Conservation (phyloP, 1,284 basidiomycete species). For the Cutaneotrichosporon arboriforme region DNA sequence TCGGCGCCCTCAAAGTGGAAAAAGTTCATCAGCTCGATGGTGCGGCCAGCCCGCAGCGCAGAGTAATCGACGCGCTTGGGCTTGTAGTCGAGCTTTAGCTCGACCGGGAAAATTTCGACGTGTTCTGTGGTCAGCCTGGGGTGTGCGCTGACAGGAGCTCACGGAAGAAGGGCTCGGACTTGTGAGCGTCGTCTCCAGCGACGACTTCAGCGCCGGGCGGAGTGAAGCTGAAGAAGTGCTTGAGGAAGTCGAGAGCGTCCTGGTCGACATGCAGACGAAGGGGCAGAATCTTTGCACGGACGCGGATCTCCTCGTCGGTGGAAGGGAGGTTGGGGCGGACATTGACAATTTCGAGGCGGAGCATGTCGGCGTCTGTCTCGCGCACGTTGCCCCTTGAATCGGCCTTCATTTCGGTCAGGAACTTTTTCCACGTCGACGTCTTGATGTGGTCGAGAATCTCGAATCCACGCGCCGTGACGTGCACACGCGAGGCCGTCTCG, state of each 20-base stretch:
- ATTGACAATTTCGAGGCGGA: slow-evolving; percentile 71
- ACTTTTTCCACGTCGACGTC: slow-evolving; percentile 97
- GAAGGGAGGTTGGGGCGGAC: slow-evolving; percentile 60
- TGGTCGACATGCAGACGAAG: slow-evolving; percentile 92
- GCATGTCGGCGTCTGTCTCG: slow-evolving; percentile 88
- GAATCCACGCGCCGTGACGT: slow-evolving; percentile 63
- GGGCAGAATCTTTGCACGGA: slow-evolving; percentile 83
- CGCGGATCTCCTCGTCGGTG: slow-evolving; percentile 67
- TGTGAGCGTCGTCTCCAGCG: slow-evolving; percentile 24
- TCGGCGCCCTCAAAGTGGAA: slow-evolving; percentile 99
- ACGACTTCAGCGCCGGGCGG: slow-evolving; percentile 51
- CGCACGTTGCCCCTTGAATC: slow-evolving; percentile 78
- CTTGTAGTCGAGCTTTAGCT: slow-evolving; percentile 94
- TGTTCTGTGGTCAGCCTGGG: slow-evolving; percentile 36
- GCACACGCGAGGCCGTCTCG: slow-evolving; percentile 58
- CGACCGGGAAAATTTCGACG: slow-evolving; percentile 57
- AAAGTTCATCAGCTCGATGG: slow-evolving; percentile 98
- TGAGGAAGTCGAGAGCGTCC: slow-evolving; percentile 95
- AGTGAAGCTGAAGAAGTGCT: slow-evolving; percentile 90
- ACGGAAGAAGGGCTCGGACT: slow-evolving; percentile 47
- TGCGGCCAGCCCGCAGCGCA: slow-evolving; percentile 82
- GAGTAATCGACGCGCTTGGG: slow-evolving; percentile 92
- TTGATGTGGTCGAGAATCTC: slow-evolving; percentile 97
- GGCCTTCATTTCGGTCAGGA: slow-evolving; percentile 74
- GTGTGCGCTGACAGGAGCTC: slow-evolving; percentile 8